Evolutionary conservation across 23 red algal species (phyloP), one percentile per base, ranked within the genome.

Genomic region (Pyropia haitanensis): DNA sequence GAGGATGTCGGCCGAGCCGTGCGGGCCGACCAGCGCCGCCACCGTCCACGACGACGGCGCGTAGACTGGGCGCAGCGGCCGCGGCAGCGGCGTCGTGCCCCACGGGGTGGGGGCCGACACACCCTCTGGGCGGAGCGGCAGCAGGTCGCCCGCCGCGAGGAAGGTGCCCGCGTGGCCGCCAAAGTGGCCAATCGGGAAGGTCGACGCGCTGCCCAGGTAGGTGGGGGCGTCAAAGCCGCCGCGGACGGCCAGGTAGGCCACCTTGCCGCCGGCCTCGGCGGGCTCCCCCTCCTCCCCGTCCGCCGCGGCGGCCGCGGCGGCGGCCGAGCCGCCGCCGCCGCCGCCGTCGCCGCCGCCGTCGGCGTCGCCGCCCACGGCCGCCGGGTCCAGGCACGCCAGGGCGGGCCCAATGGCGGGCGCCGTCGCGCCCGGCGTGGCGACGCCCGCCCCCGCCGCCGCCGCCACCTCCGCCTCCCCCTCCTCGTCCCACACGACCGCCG

Each of bases 171-270:
- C 76, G 21, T 76, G 61, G 28, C 81, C 81, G 28, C 81, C 81
- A 61, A 87, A 87, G 25, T 58, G 51, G 1, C 81, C 81, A 50
- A 72, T 77, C 25, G 81, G 81, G 63, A 87, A 87, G 24, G 81
- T 87, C 5, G 70, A 76, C 17, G 60, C 31, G 46, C 81, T 87
- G 29, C 81, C 81, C 6, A 87, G 70, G 33, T 87, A 87, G 15
- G 69, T 61, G 9, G 81, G 81, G 4, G 63, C 81, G 19, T 65
- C 81, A 60, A 87, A 69, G 17, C 81, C 81, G 3, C 81, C 81
- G 18, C 81, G 59, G 22, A 87, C 56, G 15, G 81, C 63, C 2
- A 87, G 3, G 63, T 87, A 87, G 6, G 61, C 68, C 21, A 87
- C 76, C 58, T 87, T 87, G 16, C 81, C 81, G 21, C 71, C 81